A percentile compares a stretch with the other conserved stretches of the same genome.
These are phyloP conservation scores for Verbena officinalis DNA, from an alignment of 257 asterid species.

Conservation along the genomic window DNA sequence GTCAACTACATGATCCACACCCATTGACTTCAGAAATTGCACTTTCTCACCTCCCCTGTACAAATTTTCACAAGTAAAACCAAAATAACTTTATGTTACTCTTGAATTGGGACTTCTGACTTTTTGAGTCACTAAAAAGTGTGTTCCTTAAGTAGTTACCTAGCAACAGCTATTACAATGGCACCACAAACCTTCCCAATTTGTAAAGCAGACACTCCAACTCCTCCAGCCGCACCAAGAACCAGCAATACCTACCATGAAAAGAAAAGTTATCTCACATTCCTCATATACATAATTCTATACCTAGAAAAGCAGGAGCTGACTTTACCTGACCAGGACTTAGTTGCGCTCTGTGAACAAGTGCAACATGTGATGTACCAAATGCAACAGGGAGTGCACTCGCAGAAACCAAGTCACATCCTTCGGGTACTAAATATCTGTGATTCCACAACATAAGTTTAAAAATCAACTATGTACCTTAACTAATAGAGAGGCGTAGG, in stretches of 20 bases:
- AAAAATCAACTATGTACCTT: conserved; percentile 5
- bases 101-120: conserved; percentile 15
- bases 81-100: background rate
- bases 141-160: conserved; percentile 42
- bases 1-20: conserved; percentile 89
- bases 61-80: conserved; percentile 5
- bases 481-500: background rate
- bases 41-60: conserved; percentile 84
- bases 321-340: conserved; percentile 62
- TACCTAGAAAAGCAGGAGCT: conserved; percentile 2
- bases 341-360: conserved; percentile 84
- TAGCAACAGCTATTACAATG: conserved; percentile 83
- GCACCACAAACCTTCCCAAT: conserved; percentile 93
- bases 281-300: background rate
- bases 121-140: background rate
- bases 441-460: conserved; percentile 20
- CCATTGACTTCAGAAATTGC: conserved; percentile 68
- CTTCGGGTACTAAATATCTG: conserved; percentile 82
- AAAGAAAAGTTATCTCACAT: background rate
- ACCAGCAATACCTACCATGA: conserved; percentile 77
- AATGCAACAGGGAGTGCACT: conserved; percentile 92
- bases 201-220: conserved; percentile 94
- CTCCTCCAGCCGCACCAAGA: conserved; percentile 99
- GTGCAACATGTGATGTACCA: conserved; percentile 95
- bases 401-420: conserved; percentile 84